These are phyloP conservation scores for Incumbomyces lentus DNA, from an alignment of 2,329 filamentous ascomycete genomes.

Conservation along the genomic window DNA sequence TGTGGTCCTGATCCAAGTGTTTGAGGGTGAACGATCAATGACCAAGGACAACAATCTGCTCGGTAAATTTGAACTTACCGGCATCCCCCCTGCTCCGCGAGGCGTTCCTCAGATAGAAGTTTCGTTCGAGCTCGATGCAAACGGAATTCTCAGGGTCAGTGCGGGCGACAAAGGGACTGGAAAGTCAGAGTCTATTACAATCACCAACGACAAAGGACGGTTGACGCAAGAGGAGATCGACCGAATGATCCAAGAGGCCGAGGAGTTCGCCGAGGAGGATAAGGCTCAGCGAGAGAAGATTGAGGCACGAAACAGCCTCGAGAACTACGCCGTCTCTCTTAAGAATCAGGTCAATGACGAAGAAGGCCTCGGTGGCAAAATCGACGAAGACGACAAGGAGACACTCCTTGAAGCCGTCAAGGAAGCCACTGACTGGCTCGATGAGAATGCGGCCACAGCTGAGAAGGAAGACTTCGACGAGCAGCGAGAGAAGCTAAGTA, in stretches of 20 bases:
- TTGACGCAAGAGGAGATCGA: constrained; percentile 95
- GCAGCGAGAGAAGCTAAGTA: constrained; percentile 98
- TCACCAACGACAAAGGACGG: constrained; percentile 98
- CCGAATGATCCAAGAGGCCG: constrained; percentile 96
- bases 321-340: constrained; percentile 98
- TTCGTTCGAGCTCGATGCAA: constrained; percentile 93
- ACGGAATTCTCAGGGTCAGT: constrained; percentile 94
- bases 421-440: constrained; percentile 93
- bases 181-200: constrained; percentile 94
- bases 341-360: constrained; percentile 99
- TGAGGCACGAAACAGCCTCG: constrained; percentile 87
- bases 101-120: constrained; percentile 98
- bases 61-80: constrained; percentile 95
- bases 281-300: constrained; percentile 97
- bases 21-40: constrained; percentile 82
- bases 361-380: constrained; percentile 94
- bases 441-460: constrained; percentile 81
- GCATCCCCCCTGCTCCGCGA: constrained; percentile 87
- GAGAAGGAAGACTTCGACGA: constrained; percentile 93
- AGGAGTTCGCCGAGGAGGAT: constrained; percentile 98
- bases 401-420: constrained; percentile 90
- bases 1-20: constrained; percentile 90
- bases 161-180: constrained; percentile 97
- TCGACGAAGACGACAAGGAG: constrained; percentile 97
- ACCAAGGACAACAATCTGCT: constrained; percentile 96